Conservation (phyloP, 2,329 filamentous ascomycete species). For the Colletotrichum tanaceti region DNA sequence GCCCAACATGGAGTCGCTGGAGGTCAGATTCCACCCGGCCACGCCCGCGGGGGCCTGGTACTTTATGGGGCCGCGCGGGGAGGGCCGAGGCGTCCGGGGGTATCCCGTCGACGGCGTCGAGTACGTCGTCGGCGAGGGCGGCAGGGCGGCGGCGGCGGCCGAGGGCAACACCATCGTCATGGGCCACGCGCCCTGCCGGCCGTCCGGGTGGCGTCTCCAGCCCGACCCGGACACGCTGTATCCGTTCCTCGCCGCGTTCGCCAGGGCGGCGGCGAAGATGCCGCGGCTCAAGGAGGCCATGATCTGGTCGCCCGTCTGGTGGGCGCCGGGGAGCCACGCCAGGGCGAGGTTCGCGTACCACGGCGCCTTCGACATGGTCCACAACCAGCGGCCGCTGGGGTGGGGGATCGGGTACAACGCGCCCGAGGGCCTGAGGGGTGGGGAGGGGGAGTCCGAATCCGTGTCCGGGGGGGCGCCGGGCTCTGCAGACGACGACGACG, state of each 20-base stretch:
- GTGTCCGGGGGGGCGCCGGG: no score
- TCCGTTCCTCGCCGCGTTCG: background rate
- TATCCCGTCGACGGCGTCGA: background rate
- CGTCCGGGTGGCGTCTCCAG: constrained; percentile 3
- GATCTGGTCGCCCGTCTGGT: constrained; percentile 22
- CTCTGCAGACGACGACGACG: no score
- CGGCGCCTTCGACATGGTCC: background rate
- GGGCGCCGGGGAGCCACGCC: constrained; percentile 5
- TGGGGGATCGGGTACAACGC: constrained; percentile 22
- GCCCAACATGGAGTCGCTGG: constrained; percentile 12
- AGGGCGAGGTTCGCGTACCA: background rate
- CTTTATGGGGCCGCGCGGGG: constrained; percentile 8
- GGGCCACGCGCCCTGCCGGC: constrained; percentile 1
- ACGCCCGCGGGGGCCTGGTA: constrained; percentile 16
- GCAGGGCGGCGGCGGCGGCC: background rate
- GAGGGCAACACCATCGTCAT: background rate
- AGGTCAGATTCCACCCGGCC: constrained; percentile 9
- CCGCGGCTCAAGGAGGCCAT: constrained; percentile 19
- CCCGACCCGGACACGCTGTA: background rate
- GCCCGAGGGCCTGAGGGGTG: background rate
- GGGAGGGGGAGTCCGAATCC: no score
- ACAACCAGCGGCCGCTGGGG: background rate
- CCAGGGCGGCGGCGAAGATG: constrained; percentile 10
- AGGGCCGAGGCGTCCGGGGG: constrained; percentile 2
- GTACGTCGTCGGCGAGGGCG: background rate